Evolutionary conservation across 805 yeast genomes (phyloP).

Genomic region (Saturnispora diversa): DNA sequence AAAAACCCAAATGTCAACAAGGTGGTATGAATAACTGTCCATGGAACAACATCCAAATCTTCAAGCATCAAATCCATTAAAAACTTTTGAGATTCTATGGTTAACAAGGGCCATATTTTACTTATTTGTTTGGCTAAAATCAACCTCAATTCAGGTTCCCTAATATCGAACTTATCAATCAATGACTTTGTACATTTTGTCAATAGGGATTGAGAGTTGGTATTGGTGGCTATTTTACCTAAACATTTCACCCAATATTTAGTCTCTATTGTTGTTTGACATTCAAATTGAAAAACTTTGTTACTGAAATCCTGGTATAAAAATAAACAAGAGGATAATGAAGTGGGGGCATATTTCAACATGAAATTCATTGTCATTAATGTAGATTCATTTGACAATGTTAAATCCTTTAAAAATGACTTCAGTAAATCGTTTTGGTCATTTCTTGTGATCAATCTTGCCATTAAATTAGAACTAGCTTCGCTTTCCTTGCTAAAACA

Average conservation of each 20-base stretch:
- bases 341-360: no score
- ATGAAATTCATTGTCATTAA: not conserved
- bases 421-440: conserved; percentile 29
- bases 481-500: conserved; percentile 52
- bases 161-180: conserved; percentile 35
- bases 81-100: not conserved
- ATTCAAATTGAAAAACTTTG: not conserved
- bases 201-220: not conserved
- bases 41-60: not conserved
- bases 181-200: conserved; percentile 19
- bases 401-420: conserved; percentile 21
- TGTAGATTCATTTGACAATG: conserved; percentile 3
- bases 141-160: conserved; percentile 52
- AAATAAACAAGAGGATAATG: no score
- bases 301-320: not conserved
- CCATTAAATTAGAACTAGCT: conserved; percentile 43
- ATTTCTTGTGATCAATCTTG: conserved; percentile 44
- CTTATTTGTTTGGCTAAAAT: conserved; percentile 60
- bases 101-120: conserved; percentile 32
- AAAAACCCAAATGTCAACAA: conserved; percentile 50
- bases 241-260: conserved; percentile 1
- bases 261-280: not conserved
- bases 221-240: not conserved
- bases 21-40: conserved; percentile 39
- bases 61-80: not conserved